Base-by-base conservation (phyloP, 2,329 filamentous ascomycete genomes). In the Fusarium subtropicale region DNA sequence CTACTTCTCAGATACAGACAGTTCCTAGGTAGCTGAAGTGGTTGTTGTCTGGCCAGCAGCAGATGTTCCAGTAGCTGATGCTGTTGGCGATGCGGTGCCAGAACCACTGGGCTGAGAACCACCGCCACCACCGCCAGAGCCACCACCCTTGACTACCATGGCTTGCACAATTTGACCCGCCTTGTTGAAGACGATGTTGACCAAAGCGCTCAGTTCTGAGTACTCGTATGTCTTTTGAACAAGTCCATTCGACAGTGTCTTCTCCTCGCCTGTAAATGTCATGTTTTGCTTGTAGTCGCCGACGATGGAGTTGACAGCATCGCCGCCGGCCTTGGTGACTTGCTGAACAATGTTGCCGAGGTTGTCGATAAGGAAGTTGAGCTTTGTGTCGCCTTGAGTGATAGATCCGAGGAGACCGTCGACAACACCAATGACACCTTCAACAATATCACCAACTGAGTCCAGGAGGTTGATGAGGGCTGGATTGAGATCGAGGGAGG, bases 151-250 rank as follows among this genome's bases (percentile, higher is more conserved):
- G 0, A 66, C 62, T 22, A 66, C 63, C 50, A 55, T 58, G 1
- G 62, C 63, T 34, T 66, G 63, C 6, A 66, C 63, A 11, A 66
- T 66, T 4, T 66, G 63, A 6, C 63, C 63, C 1, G 62, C 63
- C 9, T 66, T 66, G 4, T 66, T 66, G n/a, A 66, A 66, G 3
- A 66, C 62, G 5, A 66, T 66, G 5, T 66, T 66, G 1, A 66
- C 62, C 5, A 66, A 16, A 2, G 63, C 56, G 4, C 63, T 66
- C 1, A 66, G 38, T n/a, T 66, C 63, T 3, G 57, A 38, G 11
- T 66, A 66, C 18, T 66, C 63, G 11, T 66, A 66, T 1, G 63
- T 66, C 30, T 53, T 61, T 13, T 66, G 63, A 2, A 39, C 22
- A 11, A 66, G 56, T 1, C 63, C 63, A 24, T 66, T 66, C 2